A percentile compares a stretch with the other conserved stretches of the same genome.
phyloP scores from a whole-genome alignment of 352 stramenopile species.

The Globisporangium cederbergense region DNA sequence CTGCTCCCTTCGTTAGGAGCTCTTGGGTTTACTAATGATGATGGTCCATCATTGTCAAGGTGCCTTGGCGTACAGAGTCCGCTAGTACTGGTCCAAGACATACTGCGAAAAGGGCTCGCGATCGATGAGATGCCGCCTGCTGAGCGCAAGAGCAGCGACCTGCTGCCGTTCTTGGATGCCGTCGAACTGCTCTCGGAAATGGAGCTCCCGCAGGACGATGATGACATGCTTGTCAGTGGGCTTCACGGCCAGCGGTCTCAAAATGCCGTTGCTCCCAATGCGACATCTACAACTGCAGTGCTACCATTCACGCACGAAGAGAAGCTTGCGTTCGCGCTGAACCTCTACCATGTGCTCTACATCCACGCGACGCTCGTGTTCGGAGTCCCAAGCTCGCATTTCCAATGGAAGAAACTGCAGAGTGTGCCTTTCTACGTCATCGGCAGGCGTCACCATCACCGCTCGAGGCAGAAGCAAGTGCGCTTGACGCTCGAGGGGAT shows the following conservation, averaged over 20 bases:
- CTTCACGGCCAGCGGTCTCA: background rate
- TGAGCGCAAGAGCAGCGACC: constrained; percentile 17
- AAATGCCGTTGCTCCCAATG: background rate
- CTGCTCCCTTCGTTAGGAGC: constrained; percentile 12
- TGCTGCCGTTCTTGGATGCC: constrained; percentile 45
- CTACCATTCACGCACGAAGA: constrained; percentile 26
- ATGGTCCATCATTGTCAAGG: background rate
- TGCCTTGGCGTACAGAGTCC: background rate
- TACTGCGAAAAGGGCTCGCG: constrained; percentile 26
- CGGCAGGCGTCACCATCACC: constrained; percentile 9
- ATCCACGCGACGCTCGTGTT: constrained; percentile 81
- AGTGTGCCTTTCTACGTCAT: constrained; percentile 48
- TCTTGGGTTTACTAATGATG: background rate
- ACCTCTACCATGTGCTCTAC: constrained; percentile 88
- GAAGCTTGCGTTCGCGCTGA: constrained; percentile 81
- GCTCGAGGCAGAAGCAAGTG: constrained; percentile 10
- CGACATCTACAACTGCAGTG: background rate
- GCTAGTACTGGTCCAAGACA: constrained; percentile 23
- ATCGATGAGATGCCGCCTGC: constrained; percentile 18
- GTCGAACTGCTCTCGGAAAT: constrained; percentile 49
- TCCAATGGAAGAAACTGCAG: constrained; percentile 77
- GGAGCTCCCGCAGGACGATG: constrained; percentile 22
- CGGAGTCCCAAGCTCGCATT: constrained; percentile 42
- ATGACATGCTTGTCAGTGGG: background rate
- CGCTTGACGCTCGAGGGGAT: constrained; percentile 75